These are phyloP conservation scores for Ambrosiella xylebori DNA, from an alignment of 2,329 filamentous ascomycete genomes.

Conservation along the genomic window DNA sequence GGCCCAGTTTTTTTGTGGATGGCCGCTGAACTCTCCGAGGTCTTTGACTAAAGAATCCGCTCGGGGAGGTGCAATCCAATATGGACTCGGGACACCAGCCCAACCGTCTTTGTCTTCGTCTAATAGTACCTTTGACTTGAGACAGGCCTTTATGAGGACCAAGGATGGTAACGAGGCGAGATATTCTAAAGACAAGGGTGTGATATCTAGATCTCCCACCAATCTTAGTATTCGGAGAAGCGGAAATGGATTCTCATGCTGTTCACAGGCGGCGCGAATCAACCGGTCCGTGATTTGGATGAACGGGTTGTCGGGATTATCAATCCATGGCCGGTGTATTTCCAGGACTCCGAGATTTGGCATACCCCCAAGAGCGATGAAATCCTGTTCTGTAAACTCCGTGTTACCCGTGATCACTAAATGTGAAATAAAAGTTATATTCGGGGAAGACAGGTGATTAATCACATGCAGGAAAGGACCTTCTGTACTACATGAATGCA, in stretches of 20 bases:
- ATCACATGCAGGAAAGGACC: constrained; percentile 4
- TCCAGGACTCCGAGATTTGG: constrained; percentile 32
- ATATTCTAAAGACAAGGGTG: constrained; percentile 25
- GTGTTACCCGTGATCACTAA: constrained; percentile 24
- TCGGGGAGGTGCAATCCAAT: neutral
- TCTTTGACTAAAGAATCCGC: neutral
- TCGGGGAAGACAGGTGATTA: constrained; percentile 13
- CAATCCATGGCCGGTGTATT: constrained; percentile 23
- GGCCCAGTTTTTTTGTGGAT: neutral
- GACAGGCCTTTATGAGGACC: constrained; percentile 23
- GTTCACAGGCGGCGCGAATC: constrained; percentile 28
- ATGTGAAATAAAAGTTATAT: constrained; percentile 25
- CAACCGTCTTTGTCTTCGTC: neutral
- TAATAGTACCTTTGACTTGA: neutral
- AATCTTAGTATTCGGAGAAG: constrained; percentile 29
- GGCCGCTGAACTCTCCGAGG: neutral
- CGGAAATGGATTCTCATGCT: constrained; percentile 25
- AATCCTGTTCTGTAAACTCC: constrained; percentile 22
- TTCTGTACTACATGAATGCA: constrained; percentile 4
- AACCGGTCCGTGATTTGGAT: constrained; percentile 28
- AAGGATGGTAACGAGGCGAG: constrained; percentile 28
- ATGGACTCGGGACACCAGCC: neutral
- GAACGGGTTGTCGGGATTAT: constrained; percentile 15
- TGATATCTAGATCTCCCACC: constrained; percentile 24
- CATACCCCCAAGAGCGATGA: constrained; percentile 25